A percentile compares a stretch with the other conserved stretches of the same genome.
Evolutionary conservation across 2,329 filamentous ascomycete genomes (phyloP).

Genomic region (Cladophialophora chaetospira): DNA sequence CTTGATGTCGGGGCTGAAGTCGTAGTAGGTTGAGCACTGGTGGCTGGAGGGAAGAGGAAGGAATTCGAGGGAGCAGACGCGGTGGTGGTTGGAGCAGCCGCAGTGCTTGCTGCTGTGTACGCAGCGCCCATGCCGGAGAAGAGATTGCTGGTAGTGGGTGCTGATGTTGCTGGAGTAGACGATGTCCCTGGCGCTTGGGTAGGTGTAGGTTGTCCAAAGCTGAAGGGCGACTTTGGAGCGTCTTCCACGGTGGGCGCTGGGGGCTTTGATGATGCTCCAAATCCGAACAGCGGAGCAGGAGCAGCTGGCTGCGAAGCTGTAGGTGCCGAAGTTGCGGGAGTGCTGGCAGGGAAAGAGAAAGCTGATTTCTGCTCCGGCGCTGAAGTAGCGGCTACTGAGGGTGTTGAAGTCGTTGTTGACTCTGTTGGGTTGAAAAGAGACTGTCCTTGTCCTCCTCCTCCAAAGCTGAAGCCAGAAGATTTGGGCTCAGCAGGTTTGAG

Average conservation of each 20-base stretch:
- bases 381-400: conserved; percentile 12
- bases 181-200: conserved; percentile 21
- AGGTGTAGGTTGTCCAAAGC: conserved; percentile 11
- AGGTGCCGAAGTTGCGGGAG: conserved; percentile 11
- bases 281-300: not conserved
- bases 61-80: conserved; percentile 29
- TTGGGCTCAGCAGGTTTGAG: not conserved
- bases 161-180: conserved; percentile 18
- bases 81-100: conserved; percentile 36
- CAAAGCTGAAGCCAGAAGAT: not conserved
- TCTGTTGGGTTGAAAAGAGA: conserved; percentile 21
- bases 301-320: conserved; percentile 22
- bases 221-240: conserved; percentile 20
- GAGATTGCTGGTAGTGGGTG: conserved; percentile 27
- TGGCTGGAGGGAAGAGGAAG: conserved; percentile 34
- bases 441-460: not conserved
- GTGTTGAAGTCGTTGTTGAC: conserved; percentile 9
- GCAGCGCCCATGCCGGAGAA: conserved; percentile 29
- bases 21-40: conserved; percentile 18
- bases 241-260: conserved; percentile 10
- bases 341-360: conserved; percentile 21
- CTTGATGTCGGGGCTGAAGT: conserved; percentile 28
- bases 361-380: conserved; percentile 20
- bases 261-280: conserved; percentile 15
- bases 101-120: conserved; percentile 34